These are phyloP conservation scores for Chenopodium suecicum DNA, from an alignment of 148 eudicot species.

Conservation along the genomic window DNA sequence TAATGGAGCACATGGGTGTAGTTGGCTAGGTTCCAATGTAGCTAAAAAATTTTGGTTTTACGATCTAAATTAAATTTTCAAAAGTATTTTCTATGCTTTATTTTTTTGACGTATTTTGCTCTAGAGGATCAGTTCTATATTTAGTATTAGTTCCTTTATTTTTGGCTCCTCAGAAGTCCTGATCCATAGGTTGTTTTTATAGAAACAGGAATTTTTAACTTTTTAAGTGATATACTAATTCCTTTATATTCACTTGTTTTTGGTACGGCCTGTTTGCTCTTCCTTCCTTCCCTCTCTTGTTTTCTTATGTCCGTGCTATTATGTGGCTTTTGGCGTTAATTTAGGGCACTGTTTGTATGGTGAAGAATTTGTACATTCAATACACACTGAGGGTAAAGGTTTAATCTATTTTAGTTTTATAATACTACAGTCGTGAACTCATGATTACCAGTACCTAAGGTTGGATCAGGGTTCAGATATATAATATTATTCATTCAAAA, in stretches of 20 bases:
- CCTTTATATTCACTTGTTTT: neutral
- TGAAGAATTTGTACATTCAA: neutral
- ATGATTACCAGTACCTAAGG: neutral
- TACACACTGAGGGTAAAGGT: neutral
- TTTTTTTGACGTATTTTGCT: neutral
- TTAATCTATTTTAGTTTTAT: conserved; percentile 7
- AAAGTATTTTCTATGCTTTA: neutral
- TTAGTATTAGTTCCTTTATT: neutral
- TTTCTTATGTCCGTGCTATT: neutral
- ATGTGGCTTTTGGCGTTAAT: neutral
- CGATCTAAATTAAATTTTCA: neutral
- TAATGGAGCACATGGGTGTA: neutral
- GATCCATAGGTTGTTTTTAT: neutral
- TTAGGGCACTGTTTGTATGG: neutral
- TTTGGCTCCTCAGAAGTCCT: neutral
- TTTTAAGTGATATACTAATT: neutral
- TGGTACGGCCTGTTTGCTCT: neutral
- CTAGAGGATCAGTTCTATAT: neutral
- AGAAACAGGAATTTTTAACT: neutral
- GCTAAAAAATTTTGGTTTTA: neutral
- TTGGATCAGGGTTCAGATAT: neutral
- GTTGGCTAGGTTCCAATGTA: neutral
- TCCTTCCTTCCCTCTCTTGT: neutral
- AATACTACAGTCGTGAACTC: neutral
- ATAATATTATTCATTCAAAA: neutral